phyloP scores from a whole-genome alignment of 2,329 filamentous ascomycete genomes.

The Claviceps fusiformis region DNA sequence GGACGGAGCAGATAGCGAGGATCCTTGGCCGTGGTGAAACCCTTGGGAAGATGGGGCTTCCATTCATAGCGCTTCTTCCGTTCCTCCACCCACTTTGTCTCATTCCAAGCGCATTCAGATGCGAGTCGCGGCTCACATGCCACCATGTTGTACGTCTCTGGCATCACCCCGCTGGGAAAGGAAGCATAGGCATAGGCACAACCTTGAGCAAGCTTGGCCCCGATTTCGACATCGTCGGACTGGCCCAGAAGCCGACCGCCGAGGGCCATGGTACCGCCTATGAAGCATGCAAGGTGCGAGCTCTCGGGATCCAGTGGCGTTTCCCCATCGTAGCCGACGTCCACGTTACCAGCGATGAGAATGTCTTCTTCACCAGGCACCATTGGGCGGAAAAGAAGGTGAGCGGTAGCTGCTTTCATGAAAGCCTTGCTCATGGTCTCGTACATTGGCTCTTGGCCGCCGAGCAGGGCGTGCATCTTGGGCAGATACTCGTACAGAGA shows the following conservation, averaged over 20 bases:
- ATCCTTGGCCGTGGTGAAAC: slow-evolving; percentile 41
- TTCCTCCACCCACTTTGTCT: slow-evolving; percentile 41
- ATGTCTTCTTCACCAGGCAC: slow-evolving; percentile 38
- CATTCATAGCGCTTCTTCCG: slow-evolving; percentile 6
- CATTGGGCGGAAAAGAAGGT: slow-evolving; percentile 51
- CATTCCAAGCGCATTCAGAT: slow-evolving; percentile 22
- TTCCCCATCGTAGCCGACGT: slow-evolving; percentile 11
- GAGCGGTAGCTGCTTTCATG: slow-evolving; percentile 38
- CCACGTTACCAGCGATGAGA: slow-evolving; percentile 34
- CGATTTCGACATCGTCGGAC: slow-evolving; percentile 28
- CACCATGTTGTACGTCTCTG: slow-evolving; percentile 31
- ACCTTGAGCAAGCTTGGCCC: slow-evolving; percentile 32
- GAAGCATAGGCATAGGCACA: slow-evolving; percentile 38
- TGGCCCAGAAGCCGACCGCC: slow-evolving; percentile 30
- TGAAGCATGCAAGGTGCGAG: slow-evolving; percentile 37
- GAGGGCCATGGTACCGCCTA: slow-evolving; percentile 36
- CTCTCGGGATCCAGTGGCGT: slow-evolving; percentile 18
- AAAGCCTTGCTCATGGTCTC: slow-evolving; percentile 41
- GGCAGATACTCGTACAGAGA: slow-evolving; percentile 72
- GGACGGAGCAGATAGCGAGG: slow-evolving; percentile 51
- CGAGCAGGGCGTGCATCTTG: slow-evolving; percentile 64
- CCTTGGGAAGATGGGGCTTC: slow-evolving; percentile 28
- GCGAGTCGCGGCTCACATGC: slow-evolving; percentile 20
- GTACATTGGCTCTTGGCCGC: slow-evolving; percentile 41
- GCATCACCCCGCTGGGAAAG: slow-evolving; percentile 37